Evolutionary conservation across 1,284 basidiomycete genomes (phyloP), one percentile per base, ranked within the genome.

Genomic region (Tremellales sp.): DNA sequence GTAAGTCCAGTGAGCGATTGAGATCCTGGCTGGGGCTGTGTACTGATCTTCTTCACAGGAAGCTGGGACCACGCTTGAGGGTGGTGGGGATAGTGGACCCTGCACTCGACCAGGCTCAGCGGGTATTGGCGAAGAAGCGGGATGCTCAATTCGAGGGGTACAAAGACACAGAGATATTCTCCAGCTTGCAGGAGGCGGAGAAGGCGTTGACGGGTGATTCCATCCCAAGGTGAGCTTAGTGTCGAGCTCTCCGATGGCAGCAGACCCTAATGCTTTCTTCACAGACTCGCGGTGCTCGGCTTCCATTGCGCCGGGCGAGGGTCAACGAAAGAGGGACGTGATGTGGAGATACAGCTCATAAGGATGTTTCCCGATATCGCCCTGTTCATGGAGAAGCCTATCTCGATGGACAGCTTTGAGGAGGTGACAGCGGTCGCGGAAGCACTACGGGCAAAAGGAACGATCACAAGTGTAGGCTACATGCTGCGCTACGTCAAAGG

Each of bases 1-100:
- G 56, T 57, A 12, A 31, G 54, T 31, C 24, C 13, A n/a, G n/a
- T n/a, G n/a, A n/a, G n/a, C n/a, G n/a, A 8, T n/a, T 19, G 13
- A 6, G 4, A 12, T 3, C 13, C 11, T 12, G n/a, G n/a, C n/a
- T n/a, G n/a, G n/a, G n/a, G n/a, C n/a, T n/a, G n/a, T n/a, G n/a
- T n/a, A n/a, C n/a, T n/a, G n/a, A n/a, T n/a, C n/a, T n/a, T n/a
- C n/a, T 45, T 25, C 26, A 36, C 29, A 46, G 50, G 36, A 93
- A 94, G 78, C 86, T 97, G 49, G 92, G 92, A 26, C 84, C 83
- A 13, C 87, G 93, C 60, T 84, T 97, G 69, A 93, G 92, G 72
- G 89, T 97, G 39, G 83, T 90, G 49, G 93, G 89, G 13, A 78
- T 97, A 49, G 85, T 97, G 64, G 93, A 97, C 72, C 89, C 91